Evolutionary conservation across 1,284 basidiomycete genomes (phyloP).

Genomic region (Pisolithus thermaeus): DNA sequence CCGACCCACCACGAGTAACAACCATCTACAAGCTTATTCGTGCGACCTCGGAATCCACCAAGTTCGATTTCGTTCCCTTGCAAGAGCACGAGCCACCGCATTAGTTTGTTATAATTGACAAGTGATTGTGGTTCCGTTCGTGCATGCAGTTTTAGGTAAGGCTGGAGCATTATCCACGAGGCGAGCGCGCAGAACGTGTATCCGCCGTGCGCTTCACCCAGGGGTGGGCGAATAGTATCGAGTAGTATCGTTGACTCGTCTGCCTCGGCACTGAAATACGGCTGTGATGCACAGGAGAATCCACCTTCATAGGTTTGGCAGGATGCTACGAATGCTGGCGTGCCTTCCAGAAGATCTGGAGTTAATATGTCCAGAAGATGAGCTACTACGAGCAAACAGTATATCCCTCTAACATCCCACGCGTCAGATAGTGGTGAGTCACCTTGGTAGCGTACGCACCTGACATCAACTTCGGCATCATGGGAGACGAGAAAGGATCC

Average conservation of each 20-base stretch:
- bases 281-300: constrained; percentile 81
- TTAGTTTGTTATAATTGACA: constrained; percentile 58
- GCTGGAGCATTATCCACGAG: constrained; percentile 73
- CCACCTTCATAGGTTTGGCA: constrained; percentile 99
- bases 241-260: constrained; percentile 27
- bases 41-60: constrained; percentile 90
- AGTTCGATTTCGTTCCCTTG: constrained; percentile 82
- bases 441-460: constrained; percentile 40
- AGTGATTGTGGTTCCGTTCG: constrained; percentile 24
- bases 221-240: constrained; percentile 48
- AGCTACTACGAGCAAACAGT: constrained; percentile 71
- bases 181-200: constrained; percentile 94
- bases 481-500: constrained; percentile 90
- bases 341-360: constrained; percentile 74
- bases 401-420: constrained; percentile 74
- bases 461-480: constrained; percentile 90
- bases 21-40: constrained; percentile 98
- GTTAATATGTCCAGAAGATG: constrained; percentile 79
- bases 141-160: constrained; percentile 35
- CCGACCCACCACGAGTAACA: constrained; percentile 99
- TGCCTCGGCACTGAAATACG: constrained; percentile 40
- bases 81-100: constrained; percentile 85
- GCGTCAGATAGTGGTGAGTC: constrained; percentile 72
- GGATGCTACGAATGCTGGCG: constrained; percentile 60
- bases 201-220: constrained; percentile 96